Percentiles rank a stretch among this genome's conserved stretches.
These are phyloP conservation scores for Pseudocercospora eumusae DNA, from an alignment of 2,329 filamentous ascomycete genomes.

Conservation along the genomic window DNA sequence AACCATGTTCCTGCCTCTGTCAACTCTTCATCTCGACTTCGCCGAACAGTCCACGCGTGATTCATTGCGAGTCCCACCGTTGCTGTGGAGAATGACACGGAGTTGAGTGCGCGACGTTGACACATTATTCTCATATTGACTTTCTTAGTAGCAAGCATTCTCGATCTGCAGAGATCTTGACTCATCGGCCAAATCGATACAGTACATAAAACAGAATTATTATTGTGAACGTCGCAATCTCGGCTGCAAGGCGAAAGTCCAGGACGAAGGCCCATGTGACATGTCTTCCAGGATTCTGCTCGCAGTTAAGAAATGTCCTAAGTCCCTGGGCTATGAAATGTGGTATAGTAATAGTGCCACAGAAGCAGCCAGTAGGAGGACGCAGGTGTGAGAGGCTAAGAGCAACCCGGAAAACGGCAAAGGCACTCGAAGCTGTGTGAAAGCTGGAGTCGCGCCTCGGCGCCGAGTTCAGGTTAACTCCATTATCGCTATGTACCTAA, in stretches of 20 bases:
- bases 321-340: neutral
- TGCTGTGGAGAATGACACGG: slow-evolving; percentile 3
- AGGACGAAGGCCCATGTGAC: no score
- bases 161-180: neutral
- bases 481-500: neutral
- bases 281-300: neutral
- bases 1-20: no score
- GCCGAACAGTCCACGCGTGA: neutral
- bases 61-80: slow-evolving; percentile 4
- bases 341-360: neutral
- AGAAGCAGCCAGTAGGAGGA: neutral
- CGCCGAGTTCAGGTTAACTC: neutral
- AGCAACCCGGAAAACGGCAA: neutral
- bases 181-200: neutral
- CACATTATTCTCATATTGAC: neutral
- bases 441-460: neutral
- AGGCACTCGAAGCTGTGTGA: neutral
- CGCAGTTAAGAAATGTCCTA: neutral
- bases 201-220: no score
- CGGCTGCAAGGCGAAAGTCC: neutral
- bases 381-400: no score
- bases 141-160: neutral
- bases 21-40: no score
- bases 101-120: neutral
- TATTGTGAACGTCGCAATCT: neutral